Evolutionary conservation across 345 rosid genomes (phyloP).

Genomic region (Cardamine occulta): DNA sequence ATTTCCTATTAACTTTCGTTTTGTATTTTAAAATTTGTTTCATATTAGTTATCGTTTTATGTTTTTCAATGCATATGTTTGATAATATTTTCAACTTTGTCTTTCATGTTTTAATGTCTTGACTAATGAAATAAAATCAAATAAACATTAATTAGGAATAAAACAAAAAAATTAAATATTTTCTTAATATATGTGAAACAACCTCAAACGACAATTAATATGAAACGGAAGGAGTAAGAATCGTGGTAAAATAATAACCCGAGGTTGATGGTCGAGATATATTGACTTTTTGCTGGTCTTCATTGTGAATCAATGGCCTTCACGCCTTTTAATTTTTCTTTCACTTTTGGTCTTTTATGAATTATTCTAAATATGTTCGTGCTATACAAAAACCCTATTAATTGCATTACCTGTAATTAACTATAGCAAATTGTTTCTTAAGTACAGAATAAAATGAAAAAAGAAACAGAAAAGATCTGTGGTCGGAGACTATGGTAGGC

Average conservation of each 20-base stretch:
- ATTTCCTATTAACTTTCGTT: too few species aligned
- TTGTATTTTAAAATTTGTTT: too few species aligned
- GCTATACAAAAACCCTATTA: not conserved
- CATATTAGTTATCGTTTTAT: too few species aligned
- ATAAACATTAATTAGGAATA: too few species aligned
- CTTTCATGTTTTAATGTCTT: too few species aligned
- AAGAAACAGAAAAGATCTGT: not conserved
- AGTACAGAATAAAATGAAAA: conserved; percentile 6
- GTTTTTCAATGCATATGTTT: too few species aligned
- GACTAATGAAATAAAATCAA: too few species aligned
- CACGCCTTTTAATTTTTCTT: conserved; percentile 11
- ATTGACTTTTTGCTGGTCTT: conserved; percentile 22
- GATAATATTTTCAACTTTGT: too few species aligned
- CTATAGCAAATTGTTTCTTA: conserved; percentile 7
- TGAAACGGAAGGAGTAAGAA: too few species aligned
- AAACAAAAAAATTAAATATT: too few species aligned
- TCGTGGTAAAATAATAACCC: conserved; percentile 9
- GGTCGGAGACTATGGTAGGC: conserved; percentile 37
- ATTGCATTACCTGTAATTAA: not conserved
- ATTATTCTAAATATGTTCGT: conserved; percentile 3
- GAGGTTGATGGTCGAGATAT: conserved; percentile 32
- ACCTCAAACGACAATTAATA: too few species aligned
- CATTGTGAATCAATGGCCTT: conserved; percentile 26
- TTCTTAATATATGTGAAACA: too few species aligned
- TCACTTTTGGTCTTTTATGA: conserved; percentile 14